Evolutionary conservation across 2,329 filamentous ascomycete genomes (phyloP), one percentile per base, ranked within the genome.

Genomic region (Pseudogymnoascus sp.): DNA sequence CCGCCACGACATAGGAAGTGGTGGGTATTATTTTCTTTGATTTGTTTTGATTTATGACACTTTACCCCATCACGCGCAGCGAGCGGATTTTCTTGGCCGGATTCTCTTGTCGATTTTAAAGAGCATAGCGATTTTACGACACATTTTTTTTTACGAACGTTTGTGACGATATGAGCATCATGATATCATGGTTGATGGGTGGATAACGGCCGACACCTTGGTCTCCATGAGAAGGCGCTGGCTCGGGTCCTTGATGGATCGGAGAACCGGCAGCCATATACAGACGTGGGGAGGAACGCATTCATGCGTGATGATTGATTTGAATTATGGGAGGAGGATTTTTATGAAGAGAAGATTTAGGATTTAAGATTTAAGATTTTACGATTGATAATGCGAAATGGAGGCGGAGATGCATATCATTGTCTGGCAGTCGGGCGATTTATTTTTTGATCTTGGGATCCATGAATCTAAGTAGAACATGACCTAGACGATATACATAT

Each of bases 41-140:
- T 35, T 34, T 58, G 47, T 60, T 58, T 39, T 61, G 59, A 54
- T 58, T 54, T 63, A 64, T 63, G 61, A 66, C 64, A 63, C 66
- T 72, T 69, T 66, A 63, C 69, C 67, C 66, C 66, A 67, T 64
- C 74, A 78, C 69, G 68, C 75, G 71, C 75, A 77, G 54, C 47
- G 47, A 54, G 47, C 28, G 47, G 47, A 54, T 54, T 32, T 18
- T 32, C 47, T 54, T 25, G 11, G n/a, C 47, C 47, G n/a, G 47
- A 54, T 54, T 34, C 47, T 18, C 18, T 54, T 54, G 28, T 54
- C 47, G 47, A 54, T 54, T 54, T 54, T 54, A 54, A 54, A 32
- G 20, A 58, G 57, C 57, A 58, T 58, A 58, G 57, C 57, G 57
- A 58, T 58, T 58, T 58, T 58, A 58, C 57, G 57, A 58, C 57